These are phyloP conservation scores for Exophiala bonariae DNA, from an alignment of 2,329 filamentous ascomycete species.

Conservation along the genomic window DNA sequence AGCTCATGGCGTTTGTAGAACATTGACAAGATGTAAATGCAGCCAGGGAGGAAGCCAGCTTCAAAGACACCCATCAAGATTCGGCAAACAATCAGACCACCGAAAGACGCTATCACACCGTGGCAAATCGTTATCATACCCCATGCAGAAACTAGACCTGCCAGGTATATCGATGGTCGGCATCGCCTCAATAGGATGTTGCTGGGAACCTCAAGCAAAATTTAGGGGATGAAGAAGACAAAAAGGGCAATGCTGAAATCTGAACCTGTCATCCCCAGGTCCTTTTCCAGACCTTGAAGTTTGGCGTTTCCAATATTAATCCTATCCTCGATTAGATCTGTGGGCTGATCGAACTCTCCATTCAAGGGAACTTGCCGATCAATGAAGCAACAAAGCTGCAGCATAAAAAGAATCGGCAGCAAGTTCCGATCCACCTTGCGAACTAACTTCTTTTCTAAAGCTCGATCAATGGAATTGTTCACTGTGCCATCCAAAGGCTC, in stretches of 20 bases:
- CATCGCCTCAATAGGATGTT: constrained; percentile 44
- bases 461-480: no score
- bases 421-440: constrained; percentile 40
- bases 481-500: no score
- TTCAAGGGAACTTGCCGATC: no score
- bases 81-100: constrained; percentile 31
- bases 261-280: constrained; percentile 44
- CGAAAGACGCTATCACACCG: constrained; percentile 32
- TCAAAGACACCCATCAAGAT: constrained; percentile 35
- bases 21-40: constrained; percentile 25
- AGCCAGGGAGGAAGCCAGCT: constrained; percentile 38
- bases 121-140: constrained; percentile 39
- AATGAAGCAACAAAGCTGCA: no score
- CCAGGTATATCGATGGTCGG: constrained; percentile 9
- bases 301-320: constrained; percentile 50
- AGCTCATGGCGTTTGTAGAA: constrained; percentile 39
- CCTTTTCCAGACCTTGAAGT: constrained; percentile 43
- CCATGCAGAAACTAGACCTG: background rate
- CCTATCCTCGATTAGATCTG: background rate
- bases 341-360: no score
- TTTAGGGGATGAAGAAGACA: constrained; percentile 27
- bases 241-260: constrained; percentile 33
- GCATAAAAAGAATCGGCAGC: constrained; percentile 41
- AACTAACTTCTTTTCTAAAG: no score
- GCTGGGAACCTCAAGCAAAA: constrained; percentile 40